These are phyloP conservation scores for Peronospora belbahrii DNA, from an alignment of 352 stramenopile species.

Conservation along the genomic window DNA sequence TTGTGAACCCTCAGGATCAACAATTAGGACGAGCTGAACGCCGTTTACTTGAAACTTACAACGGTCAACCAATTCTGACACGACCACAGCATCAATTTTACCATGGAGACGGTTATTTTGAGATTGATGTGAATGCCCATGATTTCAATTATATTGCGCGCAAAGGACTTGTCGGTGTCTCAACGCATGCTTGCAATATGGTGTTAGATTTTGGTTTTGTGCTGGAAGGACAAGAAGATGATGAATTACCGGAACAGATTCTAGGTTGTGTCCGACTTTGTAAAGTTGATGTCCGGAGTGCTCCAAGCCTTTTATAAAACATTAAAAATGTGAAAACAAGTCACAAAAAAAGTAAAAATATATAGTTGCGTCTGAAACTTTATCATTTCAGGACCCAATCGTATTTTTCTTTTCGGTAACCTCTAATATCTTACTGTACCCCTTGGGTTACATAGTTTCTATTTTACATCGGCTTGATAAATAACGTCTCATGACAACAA, in stretches of 20 bases:
- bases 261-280: constrained; percentile 65
- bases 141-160: constrained; percentile 81
- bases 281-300: constrained; percentile 60
- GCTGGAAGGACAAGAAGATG: constrained; percentile 68
- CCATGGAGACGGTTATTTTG: constrained; percentile 62
- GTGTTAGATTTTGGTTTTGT: constrained; percentile 81
- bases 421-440: neutral
- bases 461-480: too few species aligned
- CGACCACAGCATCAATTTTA: constrained; percentile 75
- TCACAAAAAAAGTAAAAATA: too few species aligned
- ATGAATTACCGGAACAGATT: constrained; percentile 71
- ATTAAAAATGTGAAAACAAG: too few species aligned
- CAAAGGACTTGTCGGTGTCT: constrained; percentile 63
- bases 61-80: constrained; percentile 74
- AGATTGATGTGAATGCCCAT: constrained; percentile 76
- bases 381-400: too few species aligned
- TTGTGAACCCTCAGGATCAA: constrained; percentile 69
- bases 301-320: constrained; percentile 33
- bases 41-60: constrained; percentile 76
- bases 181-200: constrained; percentile 74
- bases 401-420: too few species aligned
- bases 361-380: too few species aligned
- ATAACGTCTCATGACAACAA: constrained; percentile 32
- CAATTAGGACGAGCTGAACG: constrained; percentile 60
- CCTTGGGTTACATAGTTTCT: neutral